Base-by-base conservation (phyloP, 345 rosid genomes). In the Toxicodendron radicans region DNA sequence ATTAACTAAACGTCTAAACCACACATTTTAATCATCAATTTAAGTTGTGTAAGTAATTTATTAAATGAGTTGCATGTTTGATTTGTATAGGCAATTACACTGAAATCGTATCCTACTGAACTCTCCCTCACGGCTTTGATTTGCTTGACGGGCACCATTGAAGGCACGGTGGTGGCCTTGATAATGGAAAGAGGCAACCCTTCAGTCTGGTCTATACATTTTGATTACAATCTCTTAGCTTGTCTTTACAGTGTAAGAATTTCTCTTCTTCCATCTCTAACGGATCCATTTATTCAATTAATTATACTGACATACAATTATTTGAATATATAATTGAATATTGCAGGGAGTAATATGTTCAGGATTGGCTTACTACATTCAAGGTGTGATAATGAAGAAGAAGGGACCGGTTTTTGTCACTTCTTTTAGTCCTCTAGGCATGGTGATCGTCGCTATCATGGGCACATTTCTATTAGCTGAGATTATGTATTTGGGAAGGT, bases 111-210 rank as follows among this genome's bases (percentile, higher is more conserved):
- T 80, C 96, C 97, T 0, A 89, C 87, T 4, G 97, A 89, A 81
- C 87, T 91, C 68, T 91, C 98, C 5, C 82, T 94, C 2, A 86
- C 96, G n/a, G 89, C 89, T 59, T 87, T 84, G 81, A 85, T 94
- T 63, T 91, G 95, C 80, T 74, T 92, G 10, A 76, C 87, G 79
- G 97, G 97, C 9, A 79, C 96, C 35, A 76, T 91, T 41, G 88
- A 87, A 77, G 85, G 94, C 66, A 58, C 85, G 14, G 77, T 85
- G 32, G 85, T 87, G 7, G 92, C 95, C 3, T 67, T 94, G 3
- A 75, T 73, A 4, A 78, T 87, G 76, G 94, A 89, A 76, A 75
- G 83, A 35, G 79, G 82, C 38, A 83, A 85, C 27, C 38, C 87
- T 23, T 7, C 82, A 10, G 87, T 69, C 12, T 94, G 98, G 96